Base-by-base conservation (phyloP, 2,329 filamentous ascomycete genomes). In the Epichloe sylvatica region DNA sequence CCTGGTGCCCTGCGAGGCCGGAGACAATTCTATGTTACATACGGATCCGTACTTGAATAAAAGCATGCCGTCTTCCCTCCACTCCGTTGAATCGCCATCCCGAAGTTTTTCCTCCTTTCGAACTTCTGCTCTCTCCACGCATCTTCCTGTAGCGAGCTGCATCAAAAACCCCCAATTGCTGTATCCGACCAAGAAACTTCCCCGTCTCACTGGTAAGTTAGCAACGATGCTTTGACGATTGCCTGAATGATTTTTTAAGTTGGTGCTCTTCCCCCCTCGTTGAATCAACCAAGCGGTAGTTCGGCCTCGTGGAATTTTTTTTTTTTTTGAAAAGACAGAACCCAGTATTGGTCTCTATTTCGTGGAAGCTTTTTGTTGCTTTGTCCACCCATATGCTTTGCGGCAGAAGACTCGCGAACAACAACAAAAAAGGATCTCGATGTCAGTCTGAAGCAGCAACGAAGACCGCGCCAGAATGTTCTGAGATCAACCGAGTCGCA, bases 141-240 rank as follows among this genome's bases (percentile, higher is more conserved):
- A 55, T 53, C 53, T 53, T 47, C 55, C 53, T 59, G 57, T 53
- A 61, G 57, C 55, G 55, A 62, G 58, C 57, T 53, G 53, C 52
- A 55, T 57, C 55, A 53, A 60, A 56, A 54, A 57, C 53, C 52
- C 13, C 12, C 17, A 48, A 55, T 53, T 49, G 49, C 42, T 52
- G 51, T 57, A 52, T 55, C 49, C 50, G 53, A 46, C 40, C 51
- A 52, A 54, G 55, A 51, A 53, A 53, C 46, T 50, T 50, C 45
- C 45, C 12, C 46, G 45, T 45, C 40, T 52, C 45, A 47, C 53
- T 57, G 60, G 60, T 62, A 61, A 61, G 60, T 62, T 46, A 46
- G 35, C 46, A 13, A 25, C 17, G 44, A 51, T 51, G 51, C 38
- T 19, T 15, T 19, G 42, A 37, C 7, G 7, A 30, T 36, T 45